Evolutionary conservation across 176 grass and related monocot genomes (phyloP).

Genomic region (Eremochloa ophiuroides): DNA sequence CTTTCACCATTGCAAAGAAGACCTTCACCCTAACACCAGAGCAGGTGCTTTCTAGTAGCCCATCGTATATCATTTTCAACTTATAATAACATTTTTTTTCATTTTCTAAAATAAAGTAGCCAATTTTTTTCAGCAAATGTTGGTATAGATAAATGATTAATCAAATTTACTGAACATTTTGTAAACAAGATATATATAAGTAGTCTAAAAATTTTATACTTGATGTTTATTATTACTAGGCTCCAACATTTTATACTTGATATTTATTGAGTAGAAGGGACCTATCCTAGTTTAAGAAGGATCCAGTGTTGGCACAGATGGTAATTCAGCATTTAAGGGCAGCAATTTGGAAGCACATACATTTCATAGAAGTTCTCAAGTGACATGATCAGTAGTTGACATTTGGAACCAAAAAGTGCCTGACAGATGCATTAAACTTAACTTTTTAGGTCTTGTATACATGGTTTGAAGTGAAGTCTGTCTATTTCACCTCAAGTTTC

Average conservation of each 20-base stretch:
- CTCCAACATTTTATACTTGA: neutral
- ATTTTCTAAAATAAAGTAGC: neutral
- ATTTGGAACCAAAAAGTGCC: neutral
- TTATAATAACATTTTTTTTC: neutral
- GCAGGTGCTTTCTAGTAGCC: slow-evolving; percentile 39
- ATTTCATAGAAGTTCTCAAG: neutral
- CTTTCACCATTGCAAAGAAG: slow-evolving; percentile 77
- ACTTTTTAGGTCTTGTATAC: neutral
- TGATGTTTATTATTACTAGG: no score
- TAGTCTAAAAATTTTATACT: no score
- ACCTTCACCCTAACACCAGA: slow-evolving; percentile 71
- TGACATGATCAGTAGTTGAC: neutral
- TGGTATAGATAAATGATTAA: neutral
- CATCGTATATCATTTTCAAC: neutral
- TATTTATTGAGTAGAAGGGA: neutral
- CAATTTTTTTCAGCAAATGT: neutral
- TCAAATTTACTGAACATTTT: neutral
- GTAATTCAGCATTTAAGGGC: neutral
- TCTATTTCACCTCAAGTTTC: neutral
- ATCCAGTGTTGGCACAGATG: neutral
- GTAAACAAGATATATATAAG: neutral
- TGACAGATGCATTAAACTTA: neutral
- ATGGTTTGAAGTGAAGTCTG: neutral
- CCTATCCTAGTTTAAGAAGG: neutral
- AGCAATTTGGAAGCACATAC: no score